A percentile compares a stretch with the other conserved stretches of the same genome.
Evolutionary conservation across 805 yeast genomes (phyloP).

Genomic region (Debaryomyces castellii): DNA sequence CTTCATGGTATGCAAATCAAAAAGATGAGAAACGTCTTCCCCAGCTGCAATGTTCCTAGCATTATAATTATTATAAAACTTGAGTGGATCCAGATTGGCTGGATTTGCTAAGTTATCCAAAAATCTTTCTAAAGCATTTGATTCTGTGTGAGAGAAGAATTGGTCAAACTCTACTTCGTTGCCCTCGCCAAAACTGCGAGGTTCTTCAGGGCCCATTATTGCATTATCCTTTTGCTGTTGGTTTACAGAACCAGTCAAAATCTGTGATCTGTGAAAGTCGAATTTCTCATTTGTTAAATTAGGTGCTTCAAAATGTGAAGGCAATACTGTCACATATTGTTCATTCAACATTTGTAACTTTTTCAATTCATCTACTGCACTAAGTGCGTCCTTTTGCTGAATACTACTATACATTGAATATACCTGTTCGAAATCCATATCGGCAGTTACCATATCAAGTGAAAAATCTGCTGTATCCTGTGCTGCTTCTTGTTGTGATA

Average conservation of each 20-base stretch:
- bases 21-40: conserved; percentile 11
- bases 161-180: conserved; percentile 26
- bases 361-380: conserved; percentile 37
- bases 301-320: neutral
- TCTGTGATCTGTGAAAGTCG: conserved; percentile 1
- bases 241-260: neutral
- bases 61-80: conserved; percentile 24
- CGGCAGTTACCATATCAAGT: conserved; percentile 11
- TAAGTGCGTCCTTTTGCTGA: conserved; percentile 37
- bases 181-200: conserved; percentile 2
- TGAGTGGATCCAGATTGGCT: conserved; percentile 25
- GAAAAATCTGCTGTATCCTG: neutral
- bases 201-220: neutral
- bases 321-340: conserved; percentile 11
- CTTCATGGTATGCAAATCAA: conserved; percentile 33
- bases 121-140: conserved; percentile 39
- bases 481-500: neutral
- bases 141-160: conserved; percentile 36
- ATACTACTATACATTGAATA: conserved; percentile 37
- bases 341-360: conserved; percentile 33
- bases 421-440: conserved; percentile 48
- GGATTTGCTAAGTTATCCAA: conserved; percentile 39
- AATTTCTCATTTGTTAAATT: neutral
- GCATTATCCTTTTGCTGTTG: neutral
- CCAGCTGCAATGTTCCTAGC: conserved; percentile 3